Evolutionary conservation across 495 filamentous ascomycete species (phyloP), one percentile per base, ranked within the genome.

Genomic region (Tuber microsphaerosporum): DNA sequence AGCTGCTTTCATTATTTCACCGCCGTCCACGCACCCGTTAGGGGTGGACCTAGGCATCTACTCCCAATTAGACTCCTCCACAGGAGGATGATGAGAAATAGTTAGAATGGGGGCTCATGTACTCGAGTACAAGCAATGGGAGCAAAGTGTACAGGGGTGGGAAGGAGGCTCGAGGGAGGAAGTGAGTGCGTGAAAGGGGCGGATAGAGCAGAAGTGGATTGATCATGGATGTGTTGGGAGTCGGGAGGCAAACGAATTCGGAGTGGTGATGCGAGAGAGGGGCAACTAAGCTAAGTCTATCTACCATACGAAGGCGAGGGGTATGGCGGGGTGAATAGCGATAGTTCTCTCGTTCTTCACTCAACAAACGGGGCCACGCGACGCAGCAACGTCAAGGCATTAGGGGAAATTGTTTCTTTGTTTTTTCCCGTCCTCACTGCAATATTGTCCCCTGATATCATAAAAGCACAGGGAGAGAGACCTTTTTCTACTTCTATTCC

Each of bases 151-250:
- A 71, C 75, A 77, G 76, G 73, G 78, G 68, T 83, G 61, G 70
- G 75, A 70, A 74, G 31, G 74, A 82, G 69, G 69, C 75, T 77
- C 75, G 83, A 78, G 78, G 81, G 80, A 75, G 76, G 76, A 80
- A 73, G 80, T 78, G 78, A 72, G 80, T 80, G 77, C 78, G 82
- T 82, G 80, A 83, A 82, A 80, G 79, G 75, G 76, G 83, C 78
- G 78, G 79, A 82, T 77, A 75, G 76, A 74, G 82, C 74, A 80
- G 80, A 78, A 79, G 74, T 81, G 82, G 80, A 82, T 80, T 79
- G 77, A 75, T 76, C 77, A 80, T 73, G 80, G 77, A 78, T 83
- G 79, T 79, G 78, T 81, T 84, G 83, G 79, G 84, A 84, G 81
- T 72, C 83, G 83, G 77, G 84, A 84, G 82, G 73, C 69, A 78